phyloP scores from a whole-genome alignment of 768 basidiomycete species.

The Mycena sanguinolenta region DNA sequence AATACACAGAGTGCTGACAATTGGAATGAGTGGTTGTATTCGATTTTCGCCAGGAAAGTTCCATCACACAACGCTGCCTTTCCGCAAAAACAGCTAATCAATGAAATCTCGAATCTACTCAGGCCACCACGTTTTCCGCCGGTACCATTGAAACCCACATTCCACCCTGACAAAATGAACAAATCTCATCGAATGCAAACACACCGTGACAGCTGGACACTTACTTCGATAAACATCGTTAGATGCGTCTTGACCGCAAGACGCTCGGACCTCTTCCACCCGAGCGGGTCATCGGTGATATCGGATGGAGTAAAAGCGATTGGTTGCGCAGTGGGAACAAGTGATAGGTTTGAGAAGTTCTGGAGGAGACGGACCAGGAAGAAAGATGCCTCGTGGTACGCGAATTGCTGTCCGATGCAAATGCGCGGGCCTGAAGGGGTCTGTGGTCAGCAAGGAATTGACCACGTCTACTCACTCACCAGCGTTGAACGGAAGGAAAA shows the following conservation, averaged over 20 bases:
- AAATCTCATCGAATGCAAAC: not conserved
- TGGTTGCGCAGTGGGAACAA: slow-evolving; percentile 61
- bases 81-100: too few relatives aligned
- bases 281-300: slow-evolving; percentile 28
- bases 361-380: slow-evolving; percentile 73
- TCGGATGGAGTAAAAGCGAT: slow-evolving; percentile 52
- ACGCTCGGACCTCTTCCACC: slow-evolving; percentile 60
- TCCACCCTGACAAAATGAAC: slow-evolving; percentile 41
- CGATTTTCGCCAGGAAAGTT: too few relatives aligned
- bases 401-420: slow-evolving; percentile 70
- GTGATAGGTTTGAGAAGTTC: slow-evolving; percentile 58
- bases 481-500: slow-evolving; percentile 68
- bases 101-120: not conserved
- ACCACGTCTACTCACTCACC: slow-evolving; percentile 37
- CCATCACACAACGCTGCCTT: too few relatives aligned
- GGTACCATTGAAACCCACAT: slow-evolving; percentile 53
- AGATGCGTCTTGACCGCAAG: slow-evolving; percentile 62
- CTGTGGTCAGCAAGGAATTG: not conserved
- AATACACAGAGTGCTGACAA: too few relatives aligned
- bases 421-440: slow-evolving; percentile 51
- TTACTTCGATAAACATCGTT: slow-evolving; percentile 65
- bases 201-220: slow-evolving; percentile 25
- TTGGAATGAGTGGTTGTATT: too few relatives aligned
- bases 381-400: slow-evolving; percentile 75
- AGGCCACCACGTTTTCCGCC: slow-evolving; percentile 9